Evolutionary conservation across 306 rosid genomes (phyloP).

Genomic region (Rosa persica): DNA sequence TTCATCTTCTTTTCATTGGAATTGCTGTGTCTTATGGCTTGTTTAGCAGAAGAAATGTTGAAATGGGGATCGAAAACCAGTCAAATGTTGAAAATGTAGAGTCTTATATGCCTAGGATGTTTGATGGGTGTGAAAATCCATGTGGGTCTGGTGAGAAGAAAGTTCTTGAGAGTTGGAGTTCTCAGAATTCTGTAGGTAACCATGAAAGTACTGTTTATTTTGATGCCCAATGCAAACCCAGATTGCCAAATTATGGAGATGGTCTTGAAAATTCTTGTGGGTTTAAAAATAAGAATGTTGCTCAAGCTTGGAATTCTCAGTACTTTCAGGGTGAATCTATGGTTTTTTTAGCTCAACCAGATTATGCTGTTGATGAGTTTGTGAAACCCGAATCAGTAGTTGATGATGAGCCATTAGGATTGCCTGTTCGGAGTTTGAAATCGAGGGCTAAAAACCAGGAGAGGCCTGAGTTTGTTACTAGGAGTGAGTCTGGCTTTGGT

Average conservation of each 20-base stretch:
- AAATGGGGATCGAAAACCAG: conserved; percentile 35
- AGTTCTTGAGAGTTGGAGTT: conserved; percentile 39
- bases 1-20: conserved; percentile 75
- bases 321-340: conserved; percentile 53
- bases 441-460: conserved; percentile 40
- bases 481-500: conserved; percentile 62
- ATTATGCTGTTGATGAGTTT: conserved; percentile 36
- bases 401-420: conserved; percentile 61
- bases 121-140: conserved; percentile 49
- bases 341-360: conserved; percentile 62
- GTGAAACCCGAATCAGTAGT: conserved; percentile 34
- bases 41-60: conserved; percentile 63
- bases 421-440: conserved; percentile 81
- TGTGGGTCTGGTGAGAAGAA: conserved; percentile 37
- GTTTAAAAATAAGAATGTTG: conserved; percentile 40
- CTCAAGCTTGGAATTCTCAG: conserved; percentile 77
- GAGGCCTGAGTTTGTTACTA: conserved; percentile 29
- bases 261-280: conserved; percentile 32
- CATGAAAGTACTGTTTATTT: conserved; percentile 32
- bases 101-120: conserved; percentile 62
- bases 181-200: conserved; percentile 43
- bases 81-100: conserved; percentile 37
- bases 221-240: conserved; percentile 54
- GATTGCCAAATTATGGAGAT: conserved; percentile 26
- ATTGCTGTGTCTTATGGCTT: conserved; percentile 85